These are phyloP conservation scores for Camelina hispida DNA, from an alignment of 345 rosid species.

Conservation along the genomic window DNA sequence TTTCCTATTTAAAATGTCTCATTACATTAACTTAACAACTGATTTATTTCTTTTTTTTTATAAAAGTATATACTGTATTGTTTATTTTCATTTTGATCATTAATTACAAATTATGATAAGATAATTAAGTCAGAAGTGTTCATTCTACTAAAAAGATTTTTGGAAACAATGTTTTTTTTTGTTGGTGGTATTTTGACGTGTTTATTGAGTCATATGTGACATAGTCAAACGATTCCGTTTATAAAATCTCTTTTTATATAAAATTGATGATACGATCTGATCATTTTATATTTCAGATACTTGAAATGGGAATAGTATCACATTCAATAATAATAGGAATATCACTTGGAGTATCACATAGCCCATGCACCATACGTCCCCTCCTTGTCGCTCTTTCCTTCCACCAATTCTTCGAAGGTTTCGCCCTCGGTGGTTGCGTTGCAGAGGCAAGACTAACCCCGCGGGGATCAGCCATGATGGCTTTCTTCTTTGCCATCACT, in stretches of 20 bases:
- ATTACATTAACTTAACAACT: neutral
- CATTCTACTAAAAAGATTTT: neutral
- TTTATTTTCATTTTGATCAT: neutral
- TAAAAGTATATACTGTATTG: neutral
- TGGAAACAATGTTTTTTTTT: neutral
- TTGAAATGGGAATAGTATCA: constrained; percentile 94
- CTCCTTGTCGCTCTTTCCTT: constrained; percentile 84
- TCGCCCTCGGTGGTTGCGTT: constrained; percentile 92
- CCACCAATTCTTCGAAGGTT: constrained; percentile 98
- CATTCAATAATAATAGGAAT: constrained; percentile 90
- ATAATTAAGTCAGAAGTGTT: neutral
- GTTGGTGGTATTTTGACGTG: neutral
- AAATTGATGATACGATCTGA: neutral
- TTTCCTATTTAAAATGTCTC: neutral
- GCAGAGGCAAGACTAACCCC: constrained; percentile 76
- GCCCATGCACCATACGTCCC: constrained; percentile 88
- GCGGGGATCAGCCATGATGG: constrained; percentile 62
- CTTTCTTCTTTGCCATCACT: constrained; percentile 75
- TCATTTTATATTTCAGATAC: constrained; percentile 50
- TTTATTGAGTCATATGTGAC: constrained; percentile 1
- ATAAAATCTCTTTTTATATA: neutral
- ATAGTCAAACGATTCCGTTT: neutral
- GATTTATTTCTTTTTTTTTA: neutral
- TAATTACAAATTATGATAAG: neutral
- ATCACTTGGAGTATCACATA: constrained; percentile 85